Evolutionary conservation across 108 stramenopile genomes (phyloP), one percentile per base, ranked within the genome.

Genomic region (Poteriospumella lacustris): DNA sequence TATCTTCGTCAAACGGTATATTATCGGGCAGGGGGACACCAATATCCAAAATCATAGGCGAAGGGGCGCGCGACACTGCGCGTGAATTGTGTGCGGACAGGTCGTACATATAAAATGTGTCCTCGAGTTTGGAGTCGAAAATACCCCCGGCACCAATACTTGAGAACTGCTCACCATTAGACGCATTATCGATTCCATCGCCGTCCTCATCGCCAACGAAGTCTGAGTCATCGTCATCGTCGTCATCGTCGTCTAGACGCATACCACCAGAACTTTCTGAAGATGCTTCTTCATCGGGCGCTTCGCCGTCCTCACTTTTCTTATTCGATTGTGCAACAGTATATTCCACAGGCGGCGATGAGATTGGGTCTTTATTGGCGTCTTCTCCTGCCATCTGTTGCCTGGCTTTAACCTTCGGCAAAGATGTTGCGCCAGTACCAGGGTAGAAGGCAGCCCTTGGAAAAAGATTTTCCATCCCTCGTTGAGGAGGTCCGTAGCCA

Each of bases 401-500:
- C n/a, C n/a, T n/a, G n/a, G n/a, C n/a, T n/a, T n/a, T n/a, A n/a
- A n/a, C n/a, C n/a, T n/a, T 3, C 38, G 70, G 70, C 3, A 73
- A 42, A 5, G 15, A n/a, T 12, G 70, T 73, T 73, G 15, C 9
- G 15, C 70, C 70, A 12, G 40, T 73, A 5, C 70, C 70, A 12
- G 70, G 70, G 41, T 73, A 73, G 41, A 73, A 73, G 36, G 70
- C 70, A 12, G 70, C 47, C 29, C 33, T n/a, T 33, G 70, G 70
- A 19, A 73, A 52, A 42, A 52, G 31, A 44, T 73, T 9, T 56
- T 73, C 70, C 36, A 73, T 24, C 26, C 70, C 70, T 34, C 42
- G 38, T 38, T 73, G 31, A 9, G 31, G 38, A 15, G 70, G 70
- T 42, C 82, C 87, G 33, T 78, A 83, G 56, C 84, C 84, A 68